Evolutionary conservation across 257 asterid genomes (phyloP), one percentile per base, ranked within the genome.

Genomic region (Penstemon barbatus): DNA sequence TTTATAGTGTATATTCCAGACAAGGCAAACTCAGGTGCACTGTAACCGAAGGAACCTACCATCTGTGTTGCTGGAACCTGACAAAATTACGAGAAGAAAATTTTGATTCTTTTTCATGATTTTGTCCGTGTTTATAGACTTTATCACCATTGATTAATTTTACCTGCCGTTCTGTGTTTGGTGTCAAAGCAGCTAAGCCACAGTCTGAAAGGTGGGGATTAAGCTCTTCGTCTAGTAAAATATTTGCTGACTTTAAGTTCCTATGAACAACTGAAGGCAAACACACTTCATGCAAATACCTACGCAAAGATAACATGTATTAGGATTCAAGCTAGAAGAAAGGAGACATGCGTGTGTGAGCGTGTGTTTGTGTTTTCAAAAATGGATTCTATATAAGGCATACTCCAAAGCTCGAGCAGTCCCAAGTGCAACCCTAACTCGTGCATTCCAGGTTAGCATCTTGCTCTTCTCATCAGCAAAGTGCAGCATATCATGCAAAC

Each of bases 201-300:
- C 89, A 91, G 80, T 94, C 99, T 38, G 99, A 91, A 68, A 94
- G 88, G 74, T 91, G 97, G 42, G 97, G 95, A 80, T 87, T 94
- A 77, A 90, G 86, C 80, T 84, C 99, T 65, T 91, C 96, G 45
- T 94, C 97, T 10, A 94, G 87, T 76, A 94, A 85, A 69, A 94
- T 94, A 78, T 94, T 94, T 8, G 97, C 95, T 0, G 99, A 89
- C 77, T 94, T 94, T 71, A 94, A 84, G 84, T 94, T 94, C 75
- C 91, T 89, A 83, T 94, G 99, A 65, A 90, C 90, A 80, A 94
- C 89, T 7, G 92, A 87, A 71, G 99, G 99, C 73, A 89, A 81
- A 79, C 99, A 94, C 71, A 91, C 99, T 86, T 94, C 99, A 64
- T 94, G 99, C 97, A 94, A 83, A 85, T 94, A 94, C 95, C 99